Evolutionary conservation across 345 rosid genomes (phyloP), one percentile per base, ranked within the genome.

Genomic region (Gossypium ekmanianum): DNA sequence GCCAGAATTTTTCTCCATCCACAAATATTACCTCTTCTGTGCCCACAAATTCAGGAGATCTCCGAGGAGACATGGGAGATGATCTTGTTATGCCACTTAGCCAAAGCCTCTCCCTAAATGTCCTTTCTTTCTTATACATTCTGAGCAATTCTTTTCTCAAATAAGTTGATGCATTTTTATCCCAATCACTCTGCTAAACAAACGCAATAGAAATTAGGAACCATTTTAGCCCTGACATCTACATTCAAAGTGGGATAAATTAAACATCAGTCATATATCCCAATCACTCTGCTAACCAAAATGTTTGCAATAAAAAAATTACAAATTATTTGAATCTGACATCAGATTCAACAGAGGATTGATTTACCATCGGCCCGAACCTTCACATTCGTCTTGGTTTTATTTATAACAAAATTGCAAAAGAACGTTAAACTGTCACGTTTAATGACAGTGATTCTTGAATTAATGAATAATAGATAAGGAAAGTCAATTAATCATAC

Each of bases 71-170:
- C 97, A 91, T 88, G 74, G 85, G 86, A 80, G 92, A 91, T 77
- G 98, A 92, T 82, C 82, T 92, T 81, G 84, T 77, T 41, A 92
- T 80, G 80, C 97, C 97, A 78, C 85, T 84, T 81, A 77, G 88
- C 98, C 97, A 92, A 18, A 94, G 91, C 76, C 77, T 84, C 87
- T 89, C 97, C 81, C 97, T 89, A 89, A 90, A 87, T 43, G 18
- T 76, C 76, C 81, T 94, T 80, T 94, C 98, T 77, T 91, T 88
- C 6, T 70, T 76, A 78, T 88, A 88, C 77, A 90, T 77, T 84
- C 92, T 85, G 34, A 79, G 85, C 78, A 94, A 82, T 79, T 94
- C 98, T 78, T 88, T 87, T 88, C 83, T 86, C 86, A 94, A 81
- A 81, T 89, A 83, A 74, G 87, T 82, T 12, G 87, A 91, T 44